phyloP scores from a whole-genome alignment of 2,329 filamentous ascomycete species.

The Cladophialophora yegresii region DNA sequence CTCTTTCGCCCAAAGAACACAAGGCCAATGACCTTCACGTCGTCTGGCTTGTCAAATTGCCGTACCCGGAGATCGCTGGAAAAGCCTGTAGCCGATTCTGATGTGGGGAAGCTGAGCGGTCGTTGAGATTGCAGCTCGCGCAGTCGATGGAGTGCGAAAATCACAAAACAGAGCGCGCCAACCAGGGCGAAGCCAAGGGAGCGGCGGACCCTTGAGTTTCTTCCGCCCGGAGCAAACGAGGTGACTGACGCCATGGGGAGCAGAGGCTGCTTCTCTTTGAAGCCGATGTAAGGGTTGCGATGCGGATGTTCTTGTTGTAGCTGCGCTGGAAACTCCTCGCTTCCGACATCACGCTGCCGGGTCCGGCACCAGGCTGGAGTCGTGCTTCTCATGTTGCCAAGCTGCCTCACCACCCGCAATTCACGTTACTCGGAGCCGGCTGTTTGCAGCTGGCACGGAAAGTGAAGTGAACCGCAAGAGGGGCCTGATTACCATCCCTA shows the following conservation, averaged over 20 bases:
- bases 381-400: not conserved
- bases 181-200: not conserved
- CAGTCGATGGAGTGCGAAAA: not conserved
- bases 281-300: not conserved
- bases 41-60: constrained; percentile 22
- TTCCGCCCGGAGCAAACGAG: not conserved
- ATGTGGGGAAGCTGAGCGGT: constrained; percentile 10
- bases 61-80: constrained; percentile 8
- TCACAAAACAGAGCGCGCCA: not conserved
- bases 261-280: not conserved
- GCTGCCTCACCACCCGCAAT: not conserved
- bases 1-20: constrained; percentile 52
- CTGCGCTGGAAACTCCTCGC: not conserved
- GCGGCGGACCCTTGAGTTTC: not conserved
- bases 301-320: not conserved
- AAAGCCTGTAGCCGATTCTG: not conserved
- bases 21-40: constrained; percentile 45
- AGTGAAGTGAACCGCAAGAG: not conserved
- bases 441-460: not conserved
- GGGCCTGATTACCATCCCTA: not conserved
- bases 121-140: not conserved
- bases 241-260: not conserved
- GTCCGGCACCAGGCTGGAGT: not conserved
- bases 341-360: not conserved
- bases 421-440: not conserved